Evolutionary conservation across 805 yeast species (phyloP).

Genomic region (Huiozyma sinensis): DNA sequence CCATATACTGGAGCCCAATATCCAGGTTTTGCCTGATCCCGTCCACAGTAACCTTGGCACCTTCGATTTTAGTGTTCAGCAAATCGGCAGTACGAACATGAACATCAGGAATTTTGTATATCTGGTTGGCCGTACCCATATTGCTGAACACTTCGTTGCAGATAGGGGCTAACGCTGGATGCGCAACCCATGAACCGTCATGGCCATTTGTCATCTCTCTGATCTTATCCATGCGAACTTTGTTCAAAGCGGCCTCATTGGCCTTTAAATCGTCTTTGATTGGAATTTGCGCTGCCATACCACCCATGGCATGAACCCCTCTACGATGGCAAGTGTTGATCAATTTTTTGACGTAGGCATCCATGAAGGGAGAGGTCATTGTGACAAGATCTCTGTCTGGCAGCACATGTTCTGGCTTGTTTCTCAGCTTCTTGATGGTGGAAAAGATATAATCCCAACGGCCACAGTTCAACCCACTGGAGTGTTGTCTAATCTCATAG

Average conservation of each 20-base stretch:
- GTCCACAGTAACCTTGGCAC: constrained; percentile 52
- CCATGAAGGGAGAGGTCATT: constrained; percentile 75
- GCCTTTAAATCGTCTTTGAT: constrained; percentile 58
- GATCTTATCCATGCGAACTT: constrained; percentile 63
- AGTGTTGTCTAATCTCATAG: constrained; percentile 65
- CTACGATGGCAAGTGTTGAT: constrained; percentile 67
- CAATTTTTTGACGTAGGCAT: constrained; percentile 60
- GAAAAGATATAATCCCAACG: constrained; percentile 85
- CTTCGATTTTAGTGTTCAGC: constrained; percentile 53
- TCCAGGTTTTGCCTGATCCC: constrained; percentile 64
- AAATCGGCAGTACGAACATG: constrained; percentile 35
- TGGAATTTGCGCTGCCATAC: constrained; percentile 84
- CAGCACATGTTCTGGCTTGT: constrained; percentile 51
- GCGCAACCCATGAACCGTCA: constrained; percentile 90
- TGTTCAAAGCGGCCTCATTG: constrained; percentile 57
- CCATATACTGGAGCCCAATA: constrained; percentile 72
- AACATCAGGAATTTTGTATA: constrained; percentile 37
- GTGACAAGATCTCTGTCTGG: constrained; percentile 74
- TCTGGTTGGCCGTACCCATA: constrained; percentile 78
- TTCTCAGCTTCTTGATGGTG: constrained; percentile 64
- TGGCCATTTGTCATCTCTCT: constrained; percentile 72
- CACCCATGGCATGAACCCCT: constrained; percentile 82
- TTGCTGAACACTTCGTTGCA: constrained; percentile 63
- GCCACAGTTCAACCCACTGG: constrained; percentile 77
- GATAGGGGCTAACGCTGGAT: constrained; percentile 71